phyloP scores from a whole-genome alignment of 306 rosid genomes.

The Quillaja saponaria region DNA sequence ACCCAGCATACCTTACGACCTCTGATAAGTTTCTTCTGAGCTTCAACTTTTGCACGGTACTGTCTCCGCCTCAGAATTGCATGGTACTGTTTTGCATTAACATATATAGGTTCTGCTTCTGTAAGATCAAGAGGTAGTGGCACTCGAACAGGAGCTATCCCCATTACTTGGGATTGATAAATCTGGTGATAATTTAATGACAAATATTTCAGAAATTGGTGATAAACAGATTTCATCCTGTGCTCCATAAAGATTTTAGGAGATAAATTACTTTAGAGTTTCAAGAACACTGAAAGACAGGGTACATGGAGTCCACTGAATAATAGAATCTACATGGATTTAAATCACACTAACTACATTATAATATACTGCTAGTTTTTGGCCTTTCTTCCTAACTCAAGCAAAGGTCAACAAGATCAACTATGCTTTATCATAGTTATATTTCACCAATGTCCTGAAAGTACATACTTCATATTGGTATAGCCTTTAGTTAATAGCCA shows the following conservation, averaged over 20 bases:
- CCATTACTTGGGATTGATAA: conserved; percentile 38
- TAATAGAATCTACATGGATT: conserved; percentile 25
- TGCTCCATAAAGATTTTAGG: not conserved
- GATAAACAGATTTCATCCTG: conserved; percentile 15
- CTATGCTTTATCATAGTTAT: no score
- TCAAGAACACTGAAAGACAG: no score
- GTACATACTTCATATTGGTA: no score
- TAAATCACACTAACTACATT: conserved; percentile 8
- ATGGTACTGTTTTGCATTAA: conserved; percentile 86
- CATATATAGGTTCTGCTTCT: conserved; percentile 73
- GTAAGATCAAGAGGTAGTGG: conserved; percentile 40
- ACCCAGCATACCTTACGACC: conserved; percentile 59
- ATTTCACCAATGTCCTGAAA: no score
- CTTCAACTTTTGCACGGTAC: conserved; percentile 79
- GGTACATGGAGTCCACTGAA: conserved; percentile 16
- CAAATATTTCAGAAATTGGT: conserved; percentile 11
- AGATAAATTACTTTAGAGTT: not conserved
- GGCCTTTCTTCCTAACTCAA: no score
- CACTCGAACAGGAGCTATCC: conserved; percentile 34
- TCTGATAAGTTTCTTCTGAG: conserved; percentile 60
- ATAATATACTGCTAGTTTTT: no score
- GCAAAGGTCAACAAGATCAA: no score
- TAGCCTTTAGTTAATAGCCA: not conserved
- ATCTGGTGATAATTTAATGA: conserved; percentile 18
- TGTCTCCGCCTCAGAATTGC: conserved; percentile 89